Base-by-base conservation (phyloP, 2,329 filamentous ascomycete species). In the Proliferodiscus dingleyae region DNA sequence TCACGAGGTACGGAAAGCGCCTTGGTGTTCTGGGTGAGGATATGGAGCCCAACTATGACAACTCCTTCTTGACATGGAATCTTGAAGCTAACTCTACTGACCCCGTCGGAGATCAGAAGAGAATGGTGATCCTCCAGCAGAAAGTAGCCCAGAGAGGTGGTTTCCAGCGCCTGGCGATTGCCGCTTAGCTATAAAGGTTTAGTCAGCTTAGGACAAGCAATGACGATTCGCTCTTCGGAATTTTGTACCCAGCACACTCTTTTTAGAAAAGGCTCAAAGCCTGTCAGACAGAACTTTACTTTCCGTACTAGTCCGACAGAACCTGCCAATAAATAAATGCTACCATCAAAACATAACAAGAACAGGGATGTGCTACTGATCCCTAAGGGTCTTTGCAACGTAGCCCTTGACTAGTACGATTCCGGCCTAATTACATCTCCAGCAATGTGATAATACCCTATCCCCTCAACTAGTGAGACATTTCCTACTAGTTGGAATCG, bases 11-110 rank as follows among this genome's bases (percentile, higher is more conserved):
- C 61, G 85, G 85, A 24, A 87, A 88, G 73, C 72, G 85, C 3
- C 72, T 89, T 2, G 81, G 77, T 3, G 81, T 89, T 19, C 61
- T 89, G 47, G 71, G 75, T n/a, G 70, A 71, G 13, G 64, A 61
- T 53, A 89, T 89, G 59, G 64, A 68, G 61, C 78, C 85, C 11
- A 89, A 89, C 71, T 89, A 87, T 66, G 88, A 83, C 56, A 89
- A 89, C 55, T 68, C 77, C 53, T 87, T 79, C 63, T 68, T 89
- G 23, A 72, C 70, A 19, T 89, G 85, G 85, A 60, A 65, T 2
- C 70, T 87, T 6, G 81, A 80, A 29, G 70, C 64, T 0, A 85
- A 87, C 41, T 84, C 82, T 0, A 63, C 65, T 33, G 84, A 89
- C 63, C 85, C 85, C 0, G 73, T 68, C 1, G 83, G 81, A 9